Evolutionary conservation across 2,329 filamentous ascomycete genomes (phyloP).

Genomic region (Thelonectria discophora): DNA sequence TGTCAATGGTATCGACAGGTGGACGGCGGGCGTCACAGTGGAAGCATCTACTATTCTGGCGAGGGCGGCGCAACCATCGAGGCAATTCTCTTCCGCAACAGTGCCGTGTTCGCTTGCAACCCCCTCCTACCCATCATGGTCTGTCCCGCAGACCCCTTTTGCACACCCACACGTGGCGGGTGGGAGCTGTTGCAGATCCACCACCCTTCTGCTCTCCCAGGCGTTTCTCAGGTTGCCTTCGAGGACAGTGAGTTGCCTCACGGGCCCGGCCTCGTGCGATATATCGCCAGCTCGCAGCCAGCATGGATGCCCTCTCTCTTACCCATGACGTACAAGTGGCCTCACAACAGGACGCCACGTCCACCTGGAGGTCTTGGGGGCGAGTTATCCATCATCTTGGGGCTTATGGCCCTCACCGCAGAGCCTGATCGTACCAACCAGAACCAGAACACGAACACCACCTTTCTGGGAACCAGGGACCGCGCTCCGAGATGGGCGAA

Average conservation of each 20-base stretch:
- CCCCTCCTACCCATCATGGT: slow-evolving; percentile 49
- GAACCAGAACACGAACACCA: slow-evolving; percentile 23
- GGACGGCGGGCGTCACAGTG: not conserved
- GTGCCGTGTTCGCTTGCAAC: slow-evolving; percentile 50
- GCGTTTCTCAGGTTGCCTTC: slow-evolving; percentile 43
- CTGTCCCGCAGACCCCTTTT: slow-evolving; percentile 32
- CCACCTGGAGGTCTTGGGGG: slow-evolving; percentile 49
- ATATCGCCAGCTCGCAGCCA: slow-evolving; percentile 45
- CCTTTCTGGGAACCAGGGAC: slow-evolving; percentile 38
- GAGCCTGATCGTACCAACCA: not conserved
- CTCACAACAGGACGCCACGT: not conserved
- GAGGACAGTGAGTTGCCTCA: slow-evolving; percentile 27
- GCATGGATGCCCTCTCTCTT: slow-evolving; percentile 53
- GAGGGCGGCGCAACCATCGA: not conserved
- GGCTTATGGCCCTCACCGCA: slow-evolving; percentile 50
- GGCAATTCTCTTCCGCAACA: slow-evolving; percentile 35
- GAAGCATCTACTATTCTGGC: slow-evolving; percentile 12
- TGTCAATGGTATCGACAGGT: slow-evolving; percentile 36
- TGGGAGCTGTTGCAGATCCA: slow-evolving; percentile 47
- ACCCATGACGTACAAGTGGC: slow-evolving; percentile 44
- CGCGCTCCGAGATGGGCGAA: slow-evolving; percentile 40
- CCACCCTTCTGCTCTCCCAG: slow-evolving; percentile 27
- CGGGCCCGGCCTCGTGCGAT: slow-evolving; percentile 34
- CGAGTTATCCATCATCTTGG: slow-evolving; percentile 50
- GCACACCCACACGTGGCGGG: not conserved